Evolutionary conservation across 306 rosid genomes (phyloP).

Genomic region (Cicer judaicum): DNA sequence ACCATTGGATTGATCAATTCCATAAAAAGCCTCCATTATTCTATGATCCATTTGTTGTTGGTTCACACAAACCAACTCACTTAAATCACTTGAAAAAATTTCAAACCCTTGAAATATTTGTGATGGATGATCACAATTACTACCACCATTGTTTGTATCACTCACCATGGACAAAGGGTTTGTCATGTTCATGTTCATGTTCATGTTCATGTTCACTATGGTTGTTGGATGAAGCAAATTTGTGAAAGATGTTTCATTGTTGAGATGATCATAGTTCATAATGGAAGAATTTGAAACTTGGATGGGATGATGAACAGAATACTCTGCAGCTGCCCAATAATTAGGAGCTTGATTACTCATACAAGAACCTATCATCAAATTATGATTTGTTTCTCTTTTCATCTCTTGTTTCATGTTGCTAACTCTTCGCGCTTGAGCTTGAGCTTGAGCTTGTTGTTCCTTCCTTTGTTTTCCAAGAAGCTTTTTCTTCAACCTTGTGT

Average conservation of each 20-base stretch:
- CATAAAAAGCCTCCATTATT: constrained; percentile 54
- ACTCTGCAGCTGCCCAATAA: constrained; percentile 52
- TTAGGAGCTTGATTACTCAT: constrained; percentile 45
- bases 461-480: constrained; percentile 76
- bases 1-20: constrained; percentile 46
- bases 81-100: constrained; percentile 49
- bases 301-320: constrained; percentile 39
- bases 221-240: constrained; percentile 49
- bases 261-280: constrained; percentile 43
- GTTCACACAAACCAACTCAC: constrained; percentile 51
- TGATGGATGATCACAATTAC: constrained; percentile 38
- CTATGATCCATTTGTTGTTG: constrained; percentile 39
- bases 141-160: constrained; percentile 29
- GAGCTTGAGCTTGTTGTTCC: constrained; percentile 59
- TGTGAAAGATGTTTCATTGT: constrained; percentile 53
- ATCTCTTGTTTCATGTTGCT: constrained; percentile 49
- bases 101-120: constrained; percentile 54
- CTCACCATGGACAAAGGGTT: constrained; percentile 30
- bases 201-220: constrained; percentile 42
- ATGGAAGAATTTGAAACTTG: constrained; percentile 46
- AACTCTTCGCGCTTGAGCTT: constrained; percentile 49
- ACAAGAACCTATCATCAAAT: constrained; percentile 34
- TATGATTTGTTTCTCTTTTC: constrained; percentile 52
- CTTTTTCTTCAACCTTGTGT: constrained; percentile 95
- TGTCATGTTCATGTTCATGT: constrained; percentile 40